Conservation (phyloP, 768 basidiomycete species). For the Porpolomopsis calyptriformis region DNA sequence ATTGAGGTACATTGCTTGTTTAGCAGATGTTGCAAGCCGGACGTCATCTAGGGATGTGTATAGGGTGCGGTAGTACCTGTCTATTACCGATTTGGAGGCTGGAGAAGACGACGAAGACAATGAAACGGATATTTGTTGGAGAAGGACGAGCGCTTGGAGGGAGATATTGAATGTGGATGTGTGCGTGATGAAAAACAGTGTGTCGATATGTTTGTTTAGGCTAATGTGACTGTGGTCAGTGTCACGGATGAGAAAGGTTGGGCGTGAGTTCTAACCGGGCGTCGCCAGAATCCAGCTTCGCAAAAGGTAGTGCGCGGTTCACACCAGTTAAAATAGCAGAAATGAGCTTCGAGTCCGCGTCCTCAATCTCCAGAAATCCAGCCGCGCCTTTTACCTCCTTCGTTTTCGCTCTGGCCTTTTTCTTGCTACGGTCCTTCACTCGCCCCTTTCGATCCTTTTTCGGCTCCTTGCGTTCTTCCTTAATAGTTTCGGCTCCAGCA, state of each 20-base stretch:
- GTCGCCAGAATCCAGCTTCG: constrained; percentile 63
- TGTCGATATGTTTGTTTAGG: constrained; percentile 80
- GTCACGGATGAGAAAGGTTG: not conserved
- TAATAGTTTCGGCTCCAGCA: constrained; percentile 26
- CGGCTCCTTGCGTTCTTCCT: constrained; percentile 26
- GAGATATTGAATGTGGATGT: constrained; percentile 95
- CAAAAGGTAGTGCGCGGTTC: constrained; percentile 91
- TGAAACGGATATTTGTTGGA: constrained; percentile 69
- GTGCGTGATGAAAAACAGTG: constrained; percentile 90
- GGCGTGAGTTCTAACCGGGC: constrained; percentile 49
- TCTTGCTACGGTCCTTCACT: constrained; percentile 22
- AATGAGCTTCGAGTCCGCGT: constrained; percentile 69
- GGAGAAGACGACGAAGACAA: constrained; percentile 29
- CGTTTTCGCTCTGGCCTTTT: constrained; percentile 28
- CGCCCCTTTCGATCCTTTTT: constrained; percentile 20
- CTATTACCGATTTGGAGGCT: constrained; percentile 37
- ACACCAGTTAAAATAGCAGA: constrained; percentile 90
- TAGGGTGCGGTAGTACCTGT: constrained; percentile 71
- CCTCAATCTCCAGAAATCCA: constrained; percentile 66
- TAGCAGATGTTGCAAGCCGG: constrained; percentile 71
- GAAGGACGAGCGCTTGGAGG: constrained; percentile 80
- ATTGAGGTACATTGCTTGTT: constrained; percentile 96
- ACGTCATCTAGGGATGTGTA: constrained; percentile 84
- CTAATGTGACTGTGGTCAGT: constrained; percentile 24
- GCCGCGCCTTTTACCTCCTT: constrained; percentile 46